Evolutionary conservation across 345 rosid genomes (phyloP).

Genomic region (Gossypioides kirkii): DNA sequence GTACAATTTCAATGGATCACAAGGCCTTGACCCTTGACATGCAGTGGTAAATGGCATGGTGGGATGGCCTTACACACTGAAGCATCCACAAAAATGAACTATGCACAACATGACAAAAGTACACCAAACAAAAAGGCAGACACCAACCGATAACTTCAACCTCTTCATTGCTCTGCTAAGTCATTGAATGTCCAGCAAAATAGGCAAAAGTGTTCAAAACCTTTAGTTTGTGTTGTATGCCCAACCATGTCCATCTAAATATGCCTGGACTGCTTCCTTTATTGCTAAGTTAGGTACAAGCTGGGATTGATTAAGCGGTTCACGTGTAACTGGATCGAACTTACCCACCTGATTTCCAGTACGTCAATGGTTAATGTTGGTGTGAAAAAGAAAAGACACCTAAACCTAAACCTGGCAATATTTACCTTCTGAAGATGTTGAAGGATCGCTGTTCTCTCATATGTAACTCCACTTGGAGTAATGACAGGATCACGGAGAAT

Average conservation of each 20-base stretch:
- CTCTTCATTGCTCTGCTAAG: not conserved
- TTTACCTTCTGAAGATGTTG: conserved; percentile 79
- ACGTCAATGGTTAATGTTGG: not conserved
- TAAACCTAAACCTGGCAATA: not conserved
- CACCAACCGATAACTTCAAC: not conserved
- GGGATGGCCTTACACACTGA: conserved; percentile 2
- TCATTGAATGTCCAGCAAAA: not conserved
- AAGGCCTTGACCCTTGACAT: not conserved
- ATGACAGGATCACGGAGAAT: conserved; percentile 86
- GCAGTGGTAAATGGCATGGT: not conserved
- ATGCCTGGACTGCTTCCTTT: conserved; percentile 86
- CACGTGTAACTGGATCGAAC: conserved; percentile 87
- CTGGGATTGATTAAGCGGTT: conserved; percentile 44
- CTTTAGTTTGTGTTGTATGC: conserved; percentile 48
- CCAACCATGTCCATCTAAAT: conserved; percentile 69
- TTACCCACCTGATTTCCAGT: conserved; percentile 55
- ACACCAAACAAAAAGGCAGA: no score
- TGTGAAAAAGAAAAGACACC: not conserved
- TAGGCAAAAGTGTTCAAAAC: not conserved
- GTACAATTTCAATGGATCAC: conserved; percentile 20
- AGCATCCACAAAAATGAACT: not conserved
- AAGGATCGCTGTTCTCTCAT: conserved; percentile 82
- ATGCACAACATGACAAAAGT: not conserved
- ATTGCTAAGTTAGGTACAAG: conserved; percentile 71
- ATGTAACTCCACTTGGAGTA: conserved; percentile 80